Percentiles rank a stretch among this genome's conserved stretches.
Conservation (phyloP, 805 yeast genomes). For the Wickerhamomyces strasburgensis region DNA sequence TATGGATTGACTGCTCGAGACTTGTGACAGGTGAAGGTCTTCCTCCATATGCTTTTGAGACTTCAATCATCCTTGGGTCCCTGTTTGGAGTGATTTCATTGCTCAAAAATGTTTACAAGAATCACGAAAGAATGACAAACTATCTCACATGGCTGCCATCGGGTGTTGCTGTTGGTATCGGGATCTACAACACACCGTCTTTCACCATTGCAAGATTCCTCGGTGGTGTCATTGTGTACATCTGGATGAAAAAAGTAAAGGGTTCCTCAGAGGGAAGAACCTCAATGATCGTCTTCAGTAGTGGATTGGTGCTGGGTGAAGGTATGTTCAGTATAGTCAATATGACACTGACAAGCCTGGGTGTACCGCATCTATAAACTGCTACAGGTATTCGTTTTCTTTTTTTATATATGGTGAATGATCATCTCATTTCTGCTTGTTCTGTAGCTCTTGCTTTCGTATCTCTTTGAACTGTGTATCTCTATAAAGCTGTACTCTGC, state of each 20-base stretch:
- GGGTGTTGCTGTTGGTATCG: constrained; percentile 97
- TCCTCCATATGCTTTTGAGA: constrained; percentile 69
- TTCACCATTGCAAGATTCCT: constrained; percentile 90
- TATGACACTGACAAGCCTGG: constrained; percentile 68
- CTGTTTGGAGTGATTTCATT: constrained; percentile 68
- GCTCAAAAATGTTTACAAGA: constrained; percentile 50
- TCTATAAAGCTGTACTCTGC: constrained; percentile 53
- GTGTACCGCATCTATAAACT: constrained; percentile 49
- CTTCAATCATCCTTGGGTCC: constrained; percentile 57
- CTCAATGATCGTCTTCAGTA: constrained; percentile 77
- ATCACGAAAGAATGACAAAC: constrained; percentile 30
- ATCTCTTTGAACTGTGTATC: constrained; percentile 35
- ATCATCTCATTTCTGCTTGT: constrained; percentile 12
- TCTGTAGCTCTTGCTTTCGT: constrained; percentile 30
- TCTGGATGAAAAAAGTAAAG: constrained; percentile 44
- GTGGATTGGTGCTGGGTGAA: constrained; percentile 92
- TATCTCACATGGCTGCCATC: constrained; percentile 67
- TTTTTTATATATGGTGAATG: no score
- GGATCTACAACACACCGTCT: constrained; percentile 89
- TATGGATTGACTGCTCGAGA: constrained; percentile 95
- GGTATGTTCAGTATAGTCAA: constrained; percentile 82
- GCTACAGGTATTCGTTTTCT: no score
- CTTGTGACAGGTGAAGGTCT: constrained; percentile 87
- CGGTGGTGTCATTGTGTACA: constrained; percentile 71
- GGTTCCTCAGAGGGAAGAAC: constrained; percentile 49